Conservation (phyloP, 495 filamentous ascomycete genomes). For the Stereocaulon alpinum region DNA sequence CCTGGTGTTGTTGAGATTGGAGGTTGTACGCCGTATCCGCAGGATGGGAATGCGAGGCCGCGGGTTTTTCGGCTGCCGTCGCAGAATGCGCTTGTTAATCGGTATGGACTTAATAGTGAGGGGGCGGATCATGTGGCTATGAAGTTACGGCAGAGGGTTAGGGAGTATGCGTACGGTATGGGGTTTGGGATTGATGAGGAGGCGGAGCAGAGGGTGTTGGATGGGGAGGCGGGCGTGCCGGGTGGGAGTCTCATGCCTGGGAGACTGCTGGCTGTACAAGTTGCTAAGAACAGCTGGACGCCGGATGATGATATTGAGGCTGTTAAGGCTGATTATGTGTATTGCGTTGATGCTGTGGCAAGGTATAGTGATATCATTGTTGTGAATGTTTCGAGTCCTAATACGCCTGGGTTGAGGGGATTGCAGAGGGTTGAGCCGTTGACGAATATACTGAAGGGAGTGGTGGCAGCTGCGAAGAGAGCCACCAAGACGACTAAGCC, state of each 20-base stretch:
- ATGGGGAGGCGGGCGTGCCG: slow-evolving; percentile 53
- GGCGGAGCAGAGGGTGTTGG: slow-evolving; percentile 59
- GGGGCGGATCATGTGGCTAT: slow-evolving; percentile 81
- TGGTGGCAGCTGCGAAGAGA: slow-evolving; percentile 63
- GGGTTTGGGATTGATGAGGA: slow-evolving; percentile 53
- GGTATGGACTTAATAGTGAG: slow-evolving; percentile 87
- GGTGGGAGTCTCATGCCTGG: slow-evolving; percentile 68
- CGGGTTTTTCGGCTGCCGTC: slow-evolving; percentile 77
- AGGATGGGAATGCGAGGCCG: slow-evolving; percentile 76
- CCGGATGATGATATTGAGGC: slow-evolving; percentile 74
- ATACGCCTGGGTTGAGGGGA: slow-evolving; percentile 79
- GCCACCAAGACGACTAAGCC: slow-evolving; percentile 63
- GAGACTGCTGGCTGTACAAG: slow-evolving; percentile 76
- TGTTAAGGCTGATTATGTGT: slow-evolving; percentile 74
- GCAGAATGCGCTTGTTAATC: slow-evolving; percentile 81
- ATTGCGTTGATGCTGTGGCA: slow-evolving; percentile 70
- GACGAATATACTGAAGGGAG: slow-evolving; percentile 65
- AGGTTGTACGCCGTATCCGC: slow-evolving; percentile 74
- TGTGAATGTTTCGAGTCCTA: slow-evolving; percentile 93
- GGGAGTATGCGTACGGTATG: slow-evolving; percentile 58
- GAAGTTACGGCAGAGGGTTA: slow-evolving; percentile 64
- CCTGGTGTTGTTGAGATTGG: slow-evolving; percentile 82
- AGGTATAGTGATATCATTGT: slow-evolving; percentile 88
- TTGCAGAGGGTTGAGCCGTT: slow-evolving; percentile 75
- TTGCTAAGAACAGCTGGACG: slow-evolving; percentile 93